Evolutionary conservation across 1,284 basidiomycete genomes (phyloP), one percentile per base, ranked within the genome.

Genomic region (Moesziomyces sp.): DNA sequence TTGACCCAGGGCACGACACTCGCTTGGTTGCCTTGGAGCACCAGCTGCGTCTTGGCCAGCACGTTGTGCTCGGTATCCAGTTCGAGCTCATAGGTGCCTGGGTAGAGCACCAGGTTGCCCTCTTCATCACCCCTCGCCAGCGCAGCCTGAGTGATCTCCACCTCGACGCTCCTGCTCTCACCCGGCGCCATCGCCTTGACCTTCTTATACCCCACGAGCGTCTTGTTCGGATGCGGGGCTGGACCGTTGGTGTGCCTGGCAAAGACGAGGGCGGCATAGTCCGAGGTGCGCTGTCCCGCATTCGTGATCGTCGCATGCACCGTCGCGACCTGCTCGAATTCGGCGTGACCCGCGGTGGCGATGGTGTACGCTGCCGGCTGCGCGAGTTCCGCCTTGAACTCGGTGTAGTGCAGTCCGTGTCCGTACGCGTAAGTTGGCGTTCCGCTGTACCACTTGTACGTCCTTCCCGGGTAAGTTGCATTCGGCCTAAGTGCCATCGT

Each of bases 391-490:
- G 64, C 58, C 5, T 0, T 16, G 30, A 56, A 67, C 14, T n/a
- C 43, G 3, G 58, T 67, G 24, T 61, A 67, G 46, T 67, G 64
- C 11, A 67, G n/a, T 3, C 64, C 64, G 24, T 23, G 52, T 0
- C 58, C 58, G 33, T 48, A 66, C 6, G 57, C 44, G 8, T 60
- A 66, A 5, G 52, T 53, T 1, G 64, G 26, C 3, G 14, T 46
- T 8, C 64, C 64, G 8, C 18, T n/a, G 46, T 57, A 67, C 64
- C 58, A 67, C 46, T 66, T 59, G 43, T 66, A 66, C 18, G 64
- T 66, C 16, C 64, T 28, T 0, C 64, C 64, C 2, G 57, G 52
- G 38, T 66, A 66, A n/a, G 23, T 19, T 1, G 8, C 23, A 24
- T 48, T 42, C 8, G 64, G 49, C 5, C 58, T 33, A 0, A 66